Evolutionary conservation across 345 rosid genomes (phyloP).

Genomic region (Salix viminalis): DNA sequence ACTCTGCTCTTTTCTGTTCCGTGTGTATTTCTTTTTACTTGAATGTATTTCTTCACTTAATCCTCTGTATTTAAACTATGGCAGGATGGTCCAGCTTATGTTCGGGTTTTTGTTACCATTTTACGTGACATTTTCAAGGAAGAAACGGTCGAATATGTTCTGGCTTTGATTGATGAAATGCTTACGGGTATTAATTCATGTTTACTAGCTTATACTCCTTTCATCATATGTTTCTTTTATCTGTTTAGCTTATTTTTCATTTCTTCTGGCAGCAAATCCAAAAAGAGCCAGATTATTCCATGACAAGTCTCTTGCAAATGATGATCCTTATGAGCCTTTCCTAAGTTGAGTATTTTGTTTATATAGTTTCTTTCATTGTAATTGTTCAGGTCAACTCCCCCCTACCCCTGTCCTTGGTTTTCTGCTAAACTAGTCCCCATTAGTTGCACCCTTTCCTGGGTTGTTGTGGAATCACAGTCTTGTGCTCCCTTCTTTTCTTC

Average conservation of each 20-base stretch:
- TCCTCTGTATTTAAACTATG: conserved; percentile 5
- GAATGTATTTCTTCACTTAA: background rate
- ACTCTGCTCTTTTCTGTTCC: background rate
- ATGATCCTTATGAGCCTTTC: conserved; percentile 92
- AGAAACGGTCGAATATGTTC: conserved; percentile 95
- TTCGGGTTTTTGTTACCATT: conserved; percentile 78
- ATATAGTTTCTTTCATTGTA: background rate
- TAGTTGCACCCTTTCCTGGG: background rate
- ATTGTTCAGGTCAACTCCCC: background rate
- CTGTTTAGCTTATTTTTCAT: conserved; percentile 22
- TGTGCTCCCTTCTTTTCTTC: too few relatives aligned
- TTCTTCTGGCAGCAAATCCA: conserved; percentile 66
- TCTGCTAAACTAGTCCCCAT: background rate
- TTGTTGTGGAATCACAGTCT: background rate
- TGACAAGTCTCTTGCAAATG: conserved; percentile 65
- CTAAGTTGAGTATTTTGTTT: conserved; percentile 56
- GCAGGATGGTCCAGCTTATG: conserved; percentile 96
- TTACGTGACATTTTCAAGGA: conserved; percentile 84
- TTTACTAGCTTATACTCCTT: background rate
- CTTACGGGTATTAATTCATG: conserved; percentile 47
- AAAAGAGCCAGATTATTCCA: conserved; percentile 88
- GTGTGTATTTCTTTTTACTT: background rate
- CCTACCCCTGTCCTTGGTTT: background rate
- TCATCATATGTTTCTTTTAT: background rate
- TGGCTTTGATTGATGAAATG: conserved; percentile 90